These are phyloP conservation scores for Ceratonia siliqua DNA, from an alignment of 306 rosid genomes.

Conservation along the genomic window DNA sequence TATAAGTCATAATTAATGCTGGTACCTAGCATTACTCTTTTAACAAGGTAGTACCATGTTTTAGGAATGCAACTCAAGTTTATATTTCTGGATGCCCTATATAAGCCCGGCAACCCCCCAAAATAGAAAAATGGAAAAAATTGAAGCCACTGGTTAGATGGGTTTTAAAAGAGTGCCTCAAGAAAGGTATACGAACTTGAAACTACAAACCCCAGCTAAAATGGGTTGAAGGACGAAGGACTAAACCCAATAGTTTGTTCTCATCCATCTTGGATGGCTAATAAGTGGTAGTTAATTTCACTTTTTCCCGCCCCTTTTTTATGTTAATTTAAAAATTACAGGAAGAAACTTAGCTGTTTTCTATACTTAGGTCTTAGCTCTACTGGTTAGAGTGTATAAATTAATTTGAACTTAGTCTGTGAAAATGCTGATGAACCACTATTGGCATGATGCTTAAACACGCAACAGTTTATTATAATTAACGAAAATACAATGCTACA, in stretches of 20 bases:
- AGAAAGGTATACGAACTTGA: too few species aligned
- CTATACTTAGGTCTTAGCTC: neutral
- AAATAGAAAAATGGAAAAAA: neutral
- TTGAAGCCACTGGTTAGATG: neutral
- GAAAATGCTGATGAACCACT: conserved; percentile 1
- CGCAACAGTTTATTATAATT: conserved; percentile 23
- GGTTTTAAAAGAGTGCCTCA: neutral
- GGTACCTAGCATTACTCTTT: neutral
- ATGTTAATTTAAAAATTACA: neutral
- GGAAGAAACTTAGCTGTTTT: neutral
- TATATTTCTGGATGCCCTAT: neutral
- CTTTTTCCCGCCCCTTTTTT: neutral
- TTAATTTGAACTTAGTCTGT: neutral
- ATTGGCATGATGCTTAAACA: neutral
- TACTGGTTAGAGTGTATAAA: neutral
- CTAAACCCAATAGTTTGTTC: neutral
- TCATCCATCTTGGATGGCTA: neutral
- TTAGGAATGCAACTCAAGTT: neutral
- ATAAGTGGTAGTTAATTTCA: neutral
- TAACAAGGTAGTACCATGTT: neutral
- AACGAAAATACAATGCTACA: conserved; percentile 26
- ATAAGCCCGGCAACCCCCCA: neutral
- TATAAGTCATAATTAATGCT: neutral
- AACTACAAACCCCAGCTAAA: too few species aligned
- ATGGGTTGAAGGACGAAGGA: neutral